These are phyloP conservation scores for Mucor racemosus DNA, from an alignment of 371 early-diverging fungal genomes.

Conservation along the genomic window DNA sequence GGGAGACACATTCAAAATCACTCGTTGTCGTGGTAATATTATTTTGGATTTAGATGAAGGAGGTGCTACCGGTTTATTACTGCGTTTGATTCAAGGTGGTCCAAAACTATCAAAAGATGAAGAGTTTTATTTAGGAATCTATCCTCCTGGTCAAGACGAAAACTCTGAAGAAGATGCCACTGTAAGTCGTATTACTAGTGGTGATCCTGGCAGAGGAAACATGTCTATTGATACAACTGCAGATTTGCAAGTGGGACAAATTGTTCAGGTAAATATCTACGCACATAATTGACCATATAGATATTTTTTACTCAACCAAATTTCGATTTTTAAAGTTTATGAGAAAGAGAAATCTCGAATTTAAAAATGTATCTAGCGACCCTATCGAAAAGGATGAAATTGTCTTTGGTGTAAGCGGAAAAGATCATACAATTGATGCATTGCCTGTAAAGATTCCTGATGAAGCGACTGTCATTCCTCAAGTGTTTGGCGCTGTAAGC, in stretches of 20 bases:
- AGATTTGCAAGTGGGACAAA: slow-evolving; percentile 66
- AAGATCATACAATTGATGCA: slow-evolving; percentile 40
- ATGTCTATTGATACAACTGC: slow-evolving; percentile 74
- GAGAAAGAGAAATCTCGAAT: slow-evolving; percentile 16
- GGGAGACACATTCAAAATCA: slow-evolving; percentile 62
- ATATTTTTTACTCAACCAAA: no score
- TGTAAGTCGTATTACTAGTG: slow-evolving; percentile 71
- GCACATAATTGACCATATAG: no score
- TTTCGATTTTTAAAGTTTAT: slow-evolving; percentile 20
- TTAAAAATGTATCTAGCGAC: slow-evolving; percentile 24
- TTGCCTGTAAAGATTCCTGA: slow-evolving; percentile 28
- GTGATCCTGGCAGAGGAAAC: slow-evolving; percentile 78
- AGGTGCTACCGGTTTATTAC: slow-evolving; percentile 67
- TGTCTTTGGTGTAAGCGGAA: slow-evolving; percentile 37
- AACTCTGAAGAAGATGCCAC: slow-evolving; percentile 32
- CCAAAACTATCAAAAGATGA: slow-evolving; percentile 55
- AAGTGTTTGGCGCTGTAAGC: slow-evolving; percentile 58
- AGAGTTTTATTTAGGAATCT: slow-evolving; percentile 59
- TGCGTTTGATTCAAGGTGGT: slow-evolving; percentile 52
- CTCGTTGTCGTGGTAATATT: slow-evolving; percentile 75
- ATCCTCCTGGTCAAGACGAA: slow-evolving; percentile 29
- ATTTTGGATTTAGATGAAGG: slow-evolving; percentile 68
- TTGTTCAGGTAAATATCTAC: slow-evolving; percentile 53
- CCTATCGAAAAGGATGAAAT: slow-evolving; percentile 28
- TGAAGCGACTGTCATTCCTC: slow-evolving; percentile 13